phyloP scores from a whole-genome alignment of 148 eudicot genomes.

The Cornus suecica region DNA sequence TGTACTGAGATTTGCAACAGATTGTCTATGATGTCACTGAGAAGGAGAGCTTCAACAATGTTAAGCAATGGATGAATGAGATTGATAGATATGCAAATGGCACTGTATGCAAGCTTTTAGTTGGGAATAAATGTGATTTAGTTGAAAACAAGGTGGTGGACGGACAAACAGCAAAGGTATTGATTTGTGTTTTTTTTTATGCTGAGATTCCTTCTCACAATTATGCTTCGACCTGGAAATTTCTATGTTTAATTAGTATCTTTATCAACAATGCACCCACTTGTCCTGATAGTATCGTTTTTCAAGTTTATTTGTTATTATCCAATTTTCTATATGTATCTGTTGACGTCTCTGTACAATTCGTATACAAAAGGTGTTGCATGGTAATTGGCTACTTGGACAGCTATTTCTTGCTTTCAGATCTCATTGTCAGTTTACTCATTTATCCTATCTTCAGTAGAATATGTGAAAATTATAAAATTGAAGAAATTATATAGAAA shows the following conservation, averaged over 20 bases:
- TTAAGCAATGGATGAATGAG: slow-evolving; percentile 95
- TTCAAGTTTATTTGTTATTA: not conserved
- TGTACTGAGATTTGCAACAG: slow-evolving; percentile 37
- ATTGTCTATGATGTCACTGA: slow-evolving; percentile 95
- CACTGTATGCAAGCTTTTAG: slow-evolving; percentile 90
- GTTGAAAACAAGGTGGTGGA: slow-evolving; percentile 86
- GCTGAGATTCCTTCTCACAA: not conserved
- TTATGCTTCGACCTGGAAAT: not conserved
- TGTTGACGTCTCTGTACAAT: not conserved
- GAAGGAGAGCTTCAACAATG: slow-evolving; percentile 99
- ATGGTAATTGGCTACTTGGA: not conserved
- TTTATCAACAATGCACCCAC: not conserved
- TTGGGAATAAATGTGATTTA: slow-evolving; percentile 91
- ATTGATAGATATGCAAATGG: slow-evolving; percentile 92
- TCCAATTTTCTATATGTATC: too few species aligned
- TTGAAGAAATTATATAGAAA: not conserved
- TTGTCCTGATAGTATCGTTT: not conserved
- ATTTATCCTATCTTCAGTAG: not conserved
- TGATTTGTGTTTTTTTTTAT: not conserved
- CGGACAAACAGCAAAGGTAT: slow-evolving; percentile 75
- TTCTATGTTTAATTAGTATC: not conserved
- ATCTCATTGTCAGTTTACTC: not conserved
- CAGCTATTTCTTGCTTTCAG: slow-evolving; percentile 9
- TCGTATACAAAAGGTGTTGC: not conserved
- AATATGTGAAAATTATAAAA: not conserved